These are phyloP conservation scores for Camelina sativa DNA, from an alignment of 345 rosid genomes.

Conservation along the genomic window DNA sequence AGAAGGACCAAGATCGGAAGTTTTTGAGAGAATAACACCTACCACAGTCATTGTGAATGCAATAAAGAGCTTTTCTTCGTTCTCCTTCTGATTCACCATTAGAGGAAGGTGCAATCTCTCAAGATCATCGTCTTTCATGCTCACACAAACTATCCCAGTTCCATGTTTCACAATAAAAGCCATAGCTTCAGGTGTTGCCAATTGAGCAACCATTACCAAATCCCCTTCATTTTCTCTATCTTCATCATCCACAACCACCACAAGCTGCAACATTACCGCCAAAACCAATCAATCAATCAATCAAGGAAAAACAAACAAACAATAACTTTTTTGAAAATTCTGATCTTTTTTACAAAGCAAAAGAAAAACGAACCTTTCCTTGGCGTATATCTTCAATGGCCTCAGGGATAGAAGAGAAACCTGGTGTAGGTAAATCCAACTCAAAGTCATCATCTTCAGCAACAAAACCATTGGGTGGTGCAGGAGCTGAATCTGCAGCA, in stretches of 20 bases:
- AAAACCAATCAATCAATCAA: constrained; percentile 1
- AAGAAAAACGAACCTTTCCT: constrained; percentile 69
- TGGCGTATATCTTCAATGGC: constrained; percentile 90
- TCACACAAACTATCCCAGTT: constrained; percentile 89
- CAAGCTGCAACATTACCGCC: constrained; percentile 61
- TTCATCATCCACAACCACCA: constrained; percentile 91
- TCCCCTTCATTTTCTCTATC: constrained; percentile 97
- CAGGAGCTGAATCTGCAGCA: constrained; percentile 52
- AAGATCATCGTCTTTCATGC: constrained; percentile 80
- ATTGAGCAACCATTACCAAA: constrained; percentile 83
- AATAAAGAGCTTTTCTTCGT: constrained; percentile 82
- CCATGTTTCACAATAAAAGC: constrained; percentile 94
- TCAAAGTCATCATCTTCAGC: constrained; percentile 66
- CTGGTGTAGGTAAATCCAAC: constrained; percentile 70
- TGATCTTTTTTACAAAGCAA: not conserved
- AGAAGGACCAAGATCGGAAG: not conserved
- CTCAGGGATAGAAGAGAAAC: constrained; percentile 79
- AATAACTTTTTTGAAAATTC: not conserved
- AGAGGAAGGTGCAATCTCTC: constrained; percentile 83
- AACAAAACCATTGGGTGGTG: constrained; percentile 49
- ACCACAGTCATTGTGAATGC: constrained; percentile 96
- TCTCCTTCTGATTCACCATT: constrained; percentile 80
- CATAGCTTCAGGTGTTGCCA: constrained; percentile 92
- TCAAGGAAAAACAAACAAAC: not conserved
- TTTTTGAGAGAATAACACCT: constrained; percentile 39